A percentile compares a stretch with the other conserved stretches of the same genome.
Evolutionary conservation across 306 rosid genomes (phyloP).

Genomic region (Trifolium pratense): DNA sequence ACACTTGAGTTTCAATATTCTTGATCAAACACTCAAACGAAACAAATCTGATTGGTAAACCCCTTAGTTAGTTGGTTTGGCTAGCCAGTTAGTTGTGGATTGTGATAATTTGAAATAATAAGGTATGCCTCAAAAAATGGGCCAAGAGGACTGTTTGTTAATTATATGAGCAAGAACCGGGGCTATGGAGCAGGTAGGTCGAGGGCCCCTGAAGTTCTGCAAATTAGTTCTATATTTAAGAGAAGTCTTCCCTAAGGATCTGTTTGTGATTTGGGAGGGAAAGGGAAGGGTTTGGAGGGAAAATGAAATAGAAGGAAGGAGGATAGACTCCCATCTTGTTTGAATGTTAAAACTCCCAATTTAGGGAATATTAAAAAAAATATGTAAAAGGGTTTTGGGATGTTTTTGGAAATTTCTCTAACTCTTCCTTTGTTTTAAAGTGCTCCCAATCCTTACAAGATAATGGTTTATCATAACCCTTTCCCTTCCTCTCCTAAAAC

Average conservation of each 20-base stretch:
- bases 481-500: not conserved
- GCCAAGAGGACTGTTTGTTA: not conserved
- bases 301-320: not conserved
- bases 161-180: not conserved
- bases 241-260: not conserved
- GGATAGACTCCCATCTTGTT: not conserved
- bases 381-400: not conserved
- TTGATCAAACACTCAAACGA: conserved; percentile 23
- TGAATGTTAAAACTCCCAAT: not conserved
- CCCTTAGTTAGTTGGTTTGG: not conserved
- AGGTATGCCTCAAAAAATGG: not conserved
- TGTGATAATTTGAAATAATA: not conserved
- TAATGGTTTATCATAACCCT: not conserved
- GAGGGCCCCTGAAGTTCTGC: not conserved
- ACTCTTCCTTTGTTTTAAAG: not conserved
- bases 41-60: not conserved
- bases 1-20: conserved; percentile 22
- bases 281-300: not conserved
- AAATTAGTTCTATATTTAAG: not conserved
- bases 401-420: not conserved
- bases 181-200: not conserved
- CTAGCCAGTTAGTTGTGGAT: not conserved
- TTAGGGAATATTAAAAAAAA: not conserved
- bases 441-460: not conserved
- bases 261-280: not conserved